Base-by-base conservation (phyloP, 768 basidiomycete species). In the Tylopilus cervinicoccineus region DNA sequence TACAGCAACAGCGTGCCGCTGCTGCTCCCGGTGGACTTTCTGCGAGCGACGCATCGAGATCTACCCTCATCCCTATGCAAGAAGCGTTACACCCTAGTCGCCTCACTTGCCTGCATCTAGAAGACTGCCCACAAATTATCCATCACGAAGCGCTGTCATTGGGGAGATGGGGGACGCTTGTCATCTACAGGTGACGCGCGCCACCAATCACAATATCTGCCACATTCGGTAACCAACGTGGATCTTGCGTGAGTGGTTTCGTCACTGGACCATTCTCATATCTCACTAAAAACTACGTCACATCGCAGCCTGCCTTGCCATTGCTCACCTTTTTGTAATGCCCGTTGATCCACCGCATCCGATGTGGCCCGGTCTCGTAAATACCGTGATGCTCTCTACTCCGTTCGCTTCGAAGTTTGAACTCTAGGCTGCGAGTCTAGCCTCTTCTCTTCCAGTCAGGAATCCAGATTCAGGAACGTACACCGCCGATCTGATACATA, bases 91-190 rank as follows among this genome's bases (percentile, higher is more conserved):
- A 53, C 40, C 65, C 67, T 37, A 61, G 39, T 32, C 38, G 60
- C 60, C 72, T 79, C 41, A 60, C 63, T 43, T 77, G 71, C 46
- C 51, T 78, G 23, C 71, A 75, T 37, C 59, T 78, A 24, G 70
- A 70, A 36, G 65, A 71, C 44, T 77, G 75, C 52, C 58, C 58
- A 13, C 57, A 67, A 50, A 68, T 78, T 44, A 56, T 56, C 39
- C 52, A 70, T 51, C 67, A 68, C 36, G 69, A 74, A 34, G 72
- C 71, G 2, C 34, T 67, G 13, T 66, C 65, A 31, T 52, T 79
- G 47, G 69, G 65, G 45, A 65, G 66, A 48, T 60, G 71, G 37
- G 75, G 72, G 24, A 52, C 56, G 29, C 56, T 64, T 29, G 63
- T 70, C 20, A 59, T 57, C 46, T 58, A 56, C 33, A 49, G 39